Base-by-base conservation (phyloP, 163 green algal species). In the Chlorella variabilis region DNA sequence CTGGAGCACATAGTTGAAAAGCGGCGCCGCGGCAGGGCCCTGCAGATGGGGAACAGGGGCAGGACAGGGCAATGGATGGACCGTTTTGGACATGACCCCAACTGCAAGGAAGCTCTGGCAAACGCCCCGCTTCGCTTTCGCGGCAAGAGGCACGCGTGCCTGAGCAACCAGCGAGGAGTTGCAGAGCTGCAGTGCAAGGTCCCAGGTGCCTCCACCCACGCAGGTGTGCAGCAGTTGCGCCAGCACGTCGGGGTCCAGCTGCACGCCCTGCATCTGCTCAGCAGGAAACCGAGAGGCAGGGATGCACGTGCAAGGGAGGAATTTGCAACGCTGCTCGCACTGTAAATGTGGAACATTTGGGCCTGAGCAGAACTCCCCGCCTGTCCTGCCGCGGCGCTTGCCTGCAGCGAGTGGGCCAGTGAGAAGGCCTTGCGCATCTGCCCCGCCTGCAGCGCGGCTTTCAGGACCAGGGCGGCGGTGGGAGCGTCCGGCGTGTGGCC, bases 141-240 rank as follows among this genome's bases (percentile, higher is more conserved):
- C n/a, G n/a, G n/a, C n/a, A n/a, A n/a, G n/a, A n/a, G n/a, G n/a
- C n/a, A n/a, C n/a, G n/a, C n/a, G n/a, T n/a, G 71, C 78, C 78
- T 84, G 67, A 1, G 39, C 36, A 11, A 48, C 62, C 29, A 66
- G 33, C 23, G 76, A 54, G 18, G 56, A 70, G 31, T 41, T 62
- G 75, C 83, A 87, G 31, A 87, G 76, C 65, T 70, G 29, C 39
- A 66, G 39, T 18, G 58, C 83, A n/a, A 42, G 49, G 21, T 87
- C 83, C 76, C 76, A 84, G 31, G 66, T 61, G 0, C 58, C 68
- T 2, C 38, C 41, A 0, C 9, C 54, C 38, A 79, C 6, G 67
- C 83, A 84, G 48, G 75, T 51, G 3, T 7, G 18, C 45, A 87
- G 27, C 33, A 87, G 62, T 25, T 39, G 4, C 21, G 38, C 31